These are phyloP conservation scores for Crotalaria pallida DNA, from an alignment of 306 rosid species.

Conservation along the genomic window DNA sequence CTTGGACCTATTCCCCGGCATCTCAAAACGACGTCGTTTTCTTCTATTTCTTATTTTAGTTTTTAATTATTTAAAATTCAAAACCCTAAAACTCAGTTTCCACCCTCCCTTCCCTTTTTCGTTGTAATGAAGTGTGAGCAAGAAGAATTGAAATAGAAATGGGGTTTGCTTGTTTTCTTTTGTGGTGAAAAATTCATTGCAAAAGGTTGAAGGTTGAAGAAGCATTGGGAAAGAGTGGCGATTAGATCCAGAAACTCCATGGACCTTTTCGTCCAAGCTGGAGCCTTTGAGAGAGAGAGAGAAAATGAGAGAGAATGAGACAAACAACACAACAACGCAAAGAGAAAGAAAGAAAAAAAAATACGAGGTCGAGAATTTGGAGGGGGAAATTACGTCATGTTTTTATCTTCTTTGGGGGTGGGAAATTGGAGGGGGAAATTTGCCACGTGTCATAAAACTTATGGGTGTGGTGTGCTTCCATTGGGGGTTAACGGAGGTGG, in stretches of 20 bases:
- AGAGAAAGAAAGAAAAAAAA: no score
- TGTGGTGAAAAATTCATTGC: background rate
- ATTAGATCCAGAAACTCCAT: conserved; percentile 41
- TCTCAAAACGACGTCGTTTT: conserved; percentile 28
- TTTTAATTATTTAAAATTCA: background rate
- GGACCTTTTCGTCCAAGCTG: conserved; percentile 38
- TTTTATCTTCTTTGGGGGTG: background rate
- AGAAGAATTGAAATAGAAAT: conserved; percentile 17
- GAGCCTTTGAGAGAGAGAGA: conserved; percentile 30
- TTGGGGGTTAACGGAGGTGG: no score
- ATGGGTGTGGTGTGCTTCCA: no score
- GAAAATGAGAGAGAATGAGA: conserved; percentile 19
- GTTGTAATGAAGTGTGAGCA: background rate
- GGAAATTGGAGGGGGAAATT: no score
- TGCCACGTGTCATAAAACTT: no score
- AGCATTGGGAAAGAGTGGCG: conserved; percentile 25
- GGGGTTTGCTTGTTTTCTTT: no score
- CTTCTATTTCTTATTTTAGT: background rate
- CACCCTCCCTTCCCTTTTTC: background rate
- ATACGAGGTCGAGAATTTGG: conserved; percentile 29
- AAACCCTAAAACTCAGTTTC: conserved; percentile 47
- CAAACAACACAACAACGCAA: conserved; percentile 1
- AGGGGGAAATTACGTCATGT: conserved; percentile 39
- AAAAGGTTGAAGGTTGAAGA: background rate
- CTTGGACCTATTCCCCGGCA: conserved; percentile 76